phyloP scores from a whole-genome alignment of 2,329 filamentous ascomycete genomes.

The Fusarium robinianum region DNA sequence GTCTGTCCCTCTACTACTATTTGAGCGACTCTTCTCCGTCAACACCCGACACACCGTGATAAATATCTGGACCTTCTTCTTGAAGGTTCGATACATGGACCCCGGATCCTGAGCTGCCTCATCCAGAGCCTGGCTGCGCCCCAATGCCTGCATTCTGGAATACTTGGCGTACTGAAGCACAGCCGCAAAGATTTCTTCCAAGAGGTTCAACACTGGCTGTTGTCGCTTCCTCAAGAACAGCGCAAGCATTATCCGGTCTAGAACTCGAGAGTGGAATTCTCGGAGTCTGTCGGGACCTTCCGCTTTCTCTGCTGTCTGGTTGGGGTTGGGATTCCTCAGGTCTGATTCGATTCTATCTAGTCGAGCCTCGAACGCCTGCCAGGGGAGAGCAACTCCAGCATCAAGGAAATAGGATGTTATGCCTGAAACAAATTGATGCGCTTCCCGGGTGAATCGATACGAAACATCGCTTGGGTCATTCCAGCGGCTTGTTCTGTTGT shows the following conservation, averaged over 20 bases:
- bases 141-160: conserved; percentile 46
- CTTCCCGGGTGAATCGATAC: conserved; percentile 72
- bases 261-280: conserved; percentile 70
- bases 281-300: conserved; percentile 68
- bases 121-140: conserved; percentile 26
- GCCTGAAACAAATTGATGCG: conserved; percentile 76
- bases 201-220: conserved; percentile 68
- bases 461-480: conserved; percentile 44
- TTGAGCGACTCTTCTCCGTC: conserved; percentile 62
- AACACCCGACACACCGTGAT: conserved; percentile 71
- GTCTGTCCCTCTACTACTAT: conserved; percentile 38
- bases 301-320: conserved; percentile 34
- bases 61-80: conserved; percentile 74
- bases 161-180: conserved; percentile 73
- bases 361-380: conserved; percentile 70
- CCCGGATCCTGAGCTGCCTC: conserved; percentile 29
- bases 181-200: conserved; percentile 75
- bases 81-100: conserved; percentile 67
- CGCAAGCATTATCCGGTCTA: conserved; percentile 76
- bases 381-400: conserved; percentile 72
- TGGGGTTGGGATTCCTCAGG: conserved; percentile 53
- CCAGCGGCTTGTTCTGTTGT: conserved; percentile 43
- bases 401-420: conserved; percentile 81
- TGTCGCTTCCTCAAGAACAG: conserved; percentile 77
- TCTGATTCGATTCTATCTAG: conserved; percentile 65